Evolutionary conservation across 2,329 filamentous ascomycete species (phyloP).

Genomic region (Pestalotiopsis sp.): DNA sequence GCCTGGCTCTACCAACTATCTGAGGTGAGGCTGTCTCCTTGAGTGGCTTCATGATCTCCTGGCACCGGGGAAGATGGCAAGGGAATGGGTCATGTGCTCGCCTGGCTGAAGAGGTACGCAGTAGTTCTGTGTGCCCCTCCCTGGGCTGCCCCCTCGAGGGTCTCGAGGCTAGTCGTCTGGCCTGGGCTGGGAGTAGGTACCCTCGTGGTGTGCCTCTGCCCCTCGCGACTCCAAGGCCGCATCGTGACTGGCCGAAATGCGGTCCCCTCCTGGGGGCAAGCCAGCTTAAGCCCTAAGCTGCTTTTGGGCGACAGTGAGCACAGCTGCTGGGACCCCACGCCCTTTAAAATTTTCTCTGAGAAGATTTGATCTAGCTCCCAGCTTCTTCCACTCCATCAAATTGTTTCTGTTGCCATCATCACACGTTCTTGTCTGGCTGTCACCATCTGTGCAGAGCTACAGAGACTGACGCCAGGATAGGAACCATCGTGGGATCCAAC

Average conservation of each 20-base stretch:
- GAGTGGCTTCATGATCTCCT: not conserved
- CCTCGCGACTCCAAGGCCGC: too few species aligned
- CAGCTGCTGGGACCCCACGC: too few species aligned
- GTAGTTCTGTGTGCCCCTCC: not conserved
- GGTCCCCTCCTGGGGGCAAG: too few species aligned
- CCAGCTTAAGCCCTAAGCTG: too few species aligned
- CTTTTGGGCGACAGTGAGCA: too few species aligned
- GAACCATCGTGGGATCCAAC: not conserved
- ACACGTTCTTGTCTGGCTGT: not conserved
- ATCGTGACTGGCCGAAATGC: too few species aligned
- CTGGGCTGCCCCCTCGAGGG: too few species aligned
- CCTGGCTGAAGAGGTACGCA: not conserved
- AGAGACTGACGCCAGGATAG: constrained; percentile 2
- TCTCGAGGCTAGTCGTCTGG: too few species aligned
- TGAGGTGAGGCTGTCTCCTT: not conserved
- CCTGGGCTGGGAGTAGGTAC: too few species aligned
- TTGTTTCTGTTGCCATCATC: not conserved
- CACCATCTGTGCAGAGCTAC: not conserved
- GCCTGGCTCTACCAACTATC: not conserved
- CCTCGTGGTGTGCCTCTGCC: too few species aligned
- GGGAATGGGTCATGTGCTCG: not conserved
- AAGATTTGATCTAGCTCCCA: not conserved
- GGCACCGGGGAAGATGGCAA: not conserved
- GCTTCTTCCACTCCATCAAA: not conserved
- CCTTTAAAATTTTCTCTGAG: too few species aligned